Percentiles rank a stretch among this genome's conserved stretches.
Conservation (phyloP, 2,329 filamentous ascomycete genomes). For the Paradendryphiella salina region DNA sequence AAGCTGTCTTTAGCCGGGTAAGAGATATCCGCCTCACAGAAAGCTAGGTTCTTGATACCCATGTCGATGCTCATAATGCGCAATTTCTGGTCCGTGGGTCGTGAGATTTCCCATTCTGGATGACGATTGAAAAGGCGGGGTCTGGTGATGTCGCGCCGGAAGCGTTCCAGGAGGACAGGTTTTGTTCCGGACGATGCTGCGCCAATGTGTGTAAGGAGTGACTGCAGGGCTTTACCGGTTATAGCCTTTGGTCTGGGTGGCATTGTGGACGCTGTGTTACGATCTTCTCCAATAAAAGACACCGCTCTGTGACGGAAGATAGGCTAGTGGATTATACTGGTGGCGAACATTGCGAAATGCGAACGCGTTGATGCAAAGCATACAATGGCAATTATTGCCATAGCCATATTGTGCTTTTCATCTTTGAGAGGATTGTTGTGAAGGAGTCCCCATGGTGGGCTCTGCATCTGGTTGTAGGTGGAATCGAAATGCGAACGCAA, state of each 20-base stretch:
- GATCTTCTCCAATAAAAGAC: not conserved
- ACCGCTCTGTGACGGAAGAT: not conserved
- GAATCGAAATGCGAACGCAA: too few relatives aligned
- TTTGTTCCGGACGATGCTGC: constrained; percentile 64
- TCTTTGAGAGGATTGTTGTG: too few relatives aligned
- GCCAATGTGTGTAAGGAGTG: constrained; percentile 64
- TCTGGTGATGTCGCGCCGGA: constrained; percentile 49
- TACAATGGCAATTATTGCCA: not conserved
- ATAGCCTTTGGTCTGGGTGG: constrained; percentile 18
- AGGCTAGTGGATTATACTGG: not conserved
- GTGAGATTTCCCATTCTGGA: constrained; percentile 1
- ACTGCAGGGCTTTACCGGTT: constrained; percentile 60
- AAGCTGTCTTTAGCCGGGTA: constrained; percentile 2
- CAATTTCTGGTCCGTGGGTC: constrained; percentile 6
- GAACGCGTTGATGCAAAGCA: not conserved
- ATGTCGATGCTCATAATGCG: constrained; percentile 78
- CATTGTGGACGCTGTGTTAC: constrained; percentile 12
- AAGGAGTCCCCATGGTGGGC: too few relatives aligned
- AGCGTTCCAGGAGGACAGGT: constrained; percentile 55
- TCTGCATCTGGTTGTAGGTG: too few relatives aligned
- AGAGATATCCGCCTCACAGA: constrained; percentile 61
- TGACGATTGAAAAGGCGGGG: constrained; percentile 6
- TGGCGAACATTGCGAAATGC: not conserved
- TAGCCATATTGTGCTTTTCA: not conserved
- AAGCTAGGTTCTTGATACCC: constrained; percentile 80